Conservation (phyloP, 768 basidiomycete species). For the Pisolithus marmoratus region DNA sequence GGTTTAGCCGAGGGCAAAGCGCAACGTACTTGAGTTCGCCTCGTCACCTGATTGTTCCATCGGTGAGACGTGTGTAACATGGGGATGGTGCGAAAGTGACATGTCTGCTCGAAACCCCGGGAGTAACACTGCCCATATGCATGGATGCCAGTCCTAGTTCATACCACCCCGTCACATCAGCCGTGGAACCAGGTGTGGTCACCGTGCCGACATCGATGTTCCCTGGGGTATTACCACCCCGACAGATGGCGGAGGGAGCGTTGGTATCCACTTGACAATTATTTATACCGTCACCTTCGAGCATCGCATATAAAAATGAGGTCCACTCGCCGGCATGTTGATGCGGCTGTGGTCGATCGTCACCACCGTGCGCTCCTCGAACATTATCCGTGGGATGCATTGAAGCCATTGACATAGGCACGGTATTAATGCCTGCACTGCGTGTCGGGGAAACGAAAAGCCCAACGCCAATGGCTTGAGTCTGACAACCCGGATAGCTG, state of each 20-base stretch:
- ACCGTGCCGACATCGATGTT: constrained; percentile 4
- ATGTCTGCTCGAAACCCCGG: constrained; percentile 3
- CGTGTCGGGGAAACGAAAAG: constrained; percentile 3
- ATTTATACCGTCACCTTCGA: constrained; percentile 24
- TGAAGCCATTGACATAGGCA: constrained; percentile 17
- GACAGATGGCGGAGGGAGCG: not conserved
- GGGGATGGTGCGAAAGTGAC: constrained; percentile 8
- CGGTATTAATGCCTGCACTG: constrained; percentile 1
- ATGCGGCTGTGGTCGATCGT: constrained; percentile 2
- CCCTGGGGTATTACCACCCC: not conserved
- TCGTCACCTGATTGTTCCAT: constrained; percentile 11
- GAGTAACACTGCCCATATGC: constrained; percentile 7
- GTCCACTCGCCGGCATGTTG: constrained; percentile 26
- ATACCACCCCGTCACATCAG: constrained; percentile 21
- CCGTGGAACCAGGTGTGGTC: not conserved
- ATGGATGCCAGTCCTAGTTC: constrained; percentile 19
- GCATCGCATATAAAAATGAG: constrained; percentile 29
- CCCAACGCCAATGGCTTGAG: not conserved
- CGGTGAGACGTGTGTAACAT: not conserved
- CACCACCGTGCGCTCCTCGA: not conserved
- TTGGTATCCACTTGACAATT: not conserved
- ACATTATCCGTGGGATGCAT: constrained; percentile 1
- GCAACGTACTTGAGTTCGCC: constrained; percentile 23
- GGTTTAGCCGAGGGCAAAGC: constrained; percentile 26
- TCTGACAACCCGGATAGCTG: constrained; percentile 3